Evolutionary conservation across 345 rosid genomes (phyloP).

Genomic region (Gossypium stocksii): DNA sequence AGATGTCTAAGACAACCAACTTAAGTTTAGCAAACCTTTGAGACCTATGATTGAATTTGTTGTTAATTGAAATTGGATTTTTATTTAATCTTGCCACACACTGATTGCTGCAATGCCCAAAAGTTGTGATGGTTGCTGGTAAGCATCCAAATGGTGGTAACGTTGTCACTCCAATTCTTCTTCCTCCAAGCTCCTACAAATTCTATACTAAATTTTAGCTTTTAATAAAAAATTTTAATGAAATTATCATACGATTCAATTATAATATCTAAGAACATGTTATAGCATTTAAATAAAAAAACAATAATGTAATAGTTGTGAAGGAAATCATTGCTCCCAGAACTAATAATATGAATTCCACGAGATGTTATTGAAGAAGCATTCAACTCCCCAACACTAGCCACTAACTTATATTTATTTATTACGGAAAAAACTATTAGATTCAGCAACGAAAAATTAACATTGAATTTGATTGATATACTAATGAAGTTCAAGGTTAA

Average conservation of each 20-base stretch:
- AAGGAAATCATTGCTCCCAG: conserved; percentile 81
- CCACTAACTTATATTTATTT: conserved; percentile 22
- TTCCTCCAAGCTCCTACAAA: conserved; percentile 64
- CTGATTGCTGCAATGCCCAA: conserved; percentile 50
- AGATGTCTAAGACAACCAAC: conserved; percentile 69
- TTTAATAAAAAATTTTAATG: conserved; percentile 17
- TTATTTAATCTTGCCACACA: conserved; percentile 59
- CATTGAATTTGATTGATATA: no score
- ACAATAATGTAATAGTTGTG: conserved; percentile 83
- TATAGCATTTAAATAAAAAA: conserved; percentile 55
- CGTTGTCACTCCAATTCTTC: conserved; percentile 78
- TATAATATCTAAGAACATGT: conserved; percentile 62
- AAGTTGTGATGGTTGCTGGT: conserved; percentile 74
- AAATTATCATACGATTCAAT: conserved; percentile 47
- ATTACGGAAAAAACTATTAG: no score
- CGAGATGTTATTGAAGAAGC: conserved; percentile 59
- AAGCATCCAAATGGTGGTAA: conserved; percentile 82
- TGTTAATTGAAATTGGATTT: conserved; percentile 63
- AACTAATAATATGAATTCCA: conserved; percentile 52
- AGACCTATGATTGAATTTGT: conserved; percentile 59
- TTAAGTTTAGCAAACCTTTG: conserved; percentile 56
- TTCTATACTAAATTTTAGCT: conserved; percentile 25
- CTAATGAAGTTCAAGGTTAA: conserved; percentile 73
- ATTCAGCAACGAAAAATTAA: no score
- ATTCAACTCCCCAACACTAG: conserved; percentile 47